Conservation (phyloP, 2,329 filamentous ascomycete genomes). For the Pezicula carpinea region DNA sequence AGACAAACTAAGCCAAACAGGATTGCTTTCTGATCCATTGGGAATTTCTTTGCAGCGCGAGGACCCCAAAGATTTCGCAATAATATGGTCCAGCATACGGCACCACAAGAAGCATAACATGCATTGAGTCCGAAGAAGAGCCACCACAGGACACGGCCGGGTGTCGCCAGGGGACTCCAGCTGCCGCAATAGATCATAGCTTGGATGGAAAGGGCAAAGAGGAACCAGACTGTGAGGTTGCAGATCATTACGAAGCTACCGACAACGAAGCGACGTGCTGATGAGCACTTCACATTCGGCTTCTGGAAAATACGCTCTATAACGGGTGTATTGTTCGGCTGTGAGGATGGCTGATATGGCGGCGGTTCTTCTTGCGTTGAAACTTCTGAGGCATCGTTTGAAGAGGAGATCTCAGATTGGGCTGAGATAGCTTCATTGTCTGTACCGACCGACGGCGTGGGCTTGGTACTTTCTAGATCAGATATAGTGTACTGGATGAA, state of each 20-base stretch:
- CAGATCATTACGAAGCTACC: conserved; percentile 4
- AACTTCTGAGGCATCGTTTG: no score
- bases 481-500: no score
- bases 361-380: conserved; percentile 8
- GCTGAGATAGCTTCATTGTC: no score
- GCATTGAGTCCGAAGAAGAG: neutral
- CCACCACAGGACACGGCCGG: conserved; percentile 4
- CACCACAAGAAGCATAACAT: conserved; percentile 1
- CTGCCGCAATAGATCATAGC: conserved; percentile 1
- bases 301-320: neutral
- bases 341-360: conserved; percentile 7
- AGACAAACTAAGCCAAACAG: conserved; percentile 1
- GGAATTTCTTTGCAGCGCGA: conserved; percentile 4
- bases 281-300: conserved; percentile 2
- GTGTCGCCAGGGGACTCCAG: neutral
- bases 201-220: conserved; percentile 6
- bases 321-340: neutral
- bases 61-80: conserved; percentile 9
- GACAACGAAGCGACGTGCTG: conserved; percentile 9
- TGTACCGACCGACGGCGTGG: no score
- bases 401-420: no score
- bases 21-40: neutral
- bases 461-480: no score
- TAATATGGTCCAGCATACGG: conserved; percentile 8
- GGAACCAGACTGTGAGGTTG: conserved; percentile 1